Evolutionary conservation across 495 filamentous ascomycete genomes (phyloP), one percentile per base, ranked within the genome.

Genomic region (Neurospora terricola): DNA sequence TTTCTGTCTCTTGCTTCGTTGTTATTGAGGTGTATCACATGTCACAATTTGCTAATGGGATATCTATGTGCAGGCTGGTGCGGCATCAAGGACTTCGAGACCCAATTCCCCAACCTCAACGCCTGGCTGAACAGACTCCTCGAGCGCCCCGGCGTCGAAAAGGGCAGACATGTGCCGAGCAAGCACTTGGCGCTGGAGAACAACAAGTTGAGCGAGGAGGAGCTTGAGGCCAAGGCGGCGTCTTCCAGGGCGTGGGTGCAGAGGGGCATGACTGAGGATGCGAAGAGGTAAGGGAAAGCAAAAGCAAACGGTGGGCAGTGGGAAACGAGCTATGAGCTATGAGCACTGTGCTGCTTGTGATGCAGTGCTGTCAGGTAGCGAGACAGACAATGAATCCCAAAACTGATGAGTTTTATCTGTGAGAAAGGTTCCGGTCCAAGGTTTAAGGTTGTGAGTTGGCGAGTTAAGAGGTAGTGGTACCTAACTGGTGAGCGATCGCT

Each of bases 81-180:
- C 1, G 93, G 92, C 11, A 76, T 97, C 8, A 87, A 92, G 37
- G 88, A 96, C 69, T 84, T 90, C 3, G 90, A 95, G 75, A 8
- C 6, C 16, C 54, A 66, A 4, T 97, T 96, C 78, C 93, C 93
- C 0, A 78, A 83, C 7, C 75, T 91, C 72, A 87, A 89, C 38
- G 86, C 87, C n/a, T 96, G 93, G 86, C 80, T 89, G 38, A 82
- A 92, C 68, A 81, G 84, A 37, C 85, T 98, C 83, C 79, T 88
- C 7, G 83, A 85, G 69, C 84, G 93, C 3, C 87, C 89, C 4
- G 95, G 85, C 1, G 85, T 92, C 4, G 88, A 94, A 83, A 94
- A 90, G 83, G 94, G 94, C 0, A 82, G 89, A 0, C 87, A 97
- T 84, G 91, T 97, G 21, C 95, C 94, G 0, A 82, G 85, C 30